Conservation (phyloP, 1,284 basidiomycete genomes). For the Paramarasmius palmivorus region DNA sequence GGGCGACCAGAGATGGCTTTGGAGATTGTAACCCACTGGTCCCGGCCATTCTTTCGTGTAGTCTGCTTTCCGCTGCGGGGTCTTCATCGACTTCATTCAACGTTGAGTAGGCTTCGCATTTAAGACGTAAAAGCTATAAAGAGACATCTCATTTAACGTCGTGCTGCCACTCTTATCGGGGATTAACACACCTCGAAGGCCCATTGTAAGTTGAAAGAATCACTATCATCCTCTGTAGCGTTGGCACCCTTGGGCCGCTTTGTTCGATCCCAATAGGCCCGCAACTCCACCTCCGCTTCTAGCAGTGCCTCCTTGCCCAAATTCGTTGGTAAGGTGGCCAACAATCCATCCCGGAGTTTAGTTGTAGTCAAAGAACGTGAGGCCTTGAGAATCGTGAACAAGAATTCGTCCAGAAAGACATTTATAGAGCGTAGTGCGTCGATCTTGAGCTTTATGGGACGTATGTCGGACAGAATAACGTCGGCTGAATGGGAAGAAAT, state of each 20-base stretch:
- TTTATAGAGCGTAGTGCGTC: slow-evolving; percentile 81
- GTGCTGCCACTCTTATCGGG: slow-evolving; percentile 10
- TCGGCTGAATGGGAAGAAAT: slow-evolving; percentile 82
- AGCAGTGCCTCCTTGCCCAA: slow-evolving; percentile 88
- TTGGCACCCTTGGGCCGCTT: slow-evolving; percentile 34
- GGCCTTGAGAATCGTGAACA: slow-evolving; percentile 71
- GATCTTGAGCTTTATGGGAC: slow-evolving; percentile 80
- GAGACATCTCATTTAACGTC: slow-evolving; percentile 9
- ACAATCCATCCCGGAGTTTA: slow-evolving; percentile 72
- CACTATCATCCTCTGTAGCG: slow-evolving; percentile 46
- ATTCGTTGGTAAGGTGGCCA: slow-evolving; percentile 72
- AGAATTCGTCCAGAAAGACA: slow-evolving; percentile 84
- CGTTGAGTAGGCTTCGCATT: slow-evolving; percentile 84
- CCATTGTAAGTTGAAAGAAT: slow-evolving; percentile 68
- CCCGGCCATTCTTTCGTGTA: slow-evolving; percentile 57
- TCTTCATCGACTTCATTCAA: slow-evolving; percentile 82
- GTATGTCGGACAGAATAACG: slow-evolving; percentile 86
- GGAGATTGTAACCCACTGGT: slow-evolving; percentile 46
- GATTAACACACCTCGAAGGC: slow-evolving; percentile 64
- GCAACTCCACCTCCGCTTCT: slow-evolving; percentile 89
- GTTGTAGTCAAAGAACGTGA: slow-evolving; percentile 76
- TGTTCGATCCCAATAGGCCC: slow-evolving; percentile 81
- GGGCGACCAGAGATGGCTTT: slow-evolving; percentile 63
- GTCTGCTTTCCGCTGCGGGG: slow-evolving; percentile 55
- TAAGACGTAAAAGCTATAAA: slow-evolving; percentile 69